Base-by-base conservation (phyloP, 306 rosid genomes). In the Myrica gale region DNA sequence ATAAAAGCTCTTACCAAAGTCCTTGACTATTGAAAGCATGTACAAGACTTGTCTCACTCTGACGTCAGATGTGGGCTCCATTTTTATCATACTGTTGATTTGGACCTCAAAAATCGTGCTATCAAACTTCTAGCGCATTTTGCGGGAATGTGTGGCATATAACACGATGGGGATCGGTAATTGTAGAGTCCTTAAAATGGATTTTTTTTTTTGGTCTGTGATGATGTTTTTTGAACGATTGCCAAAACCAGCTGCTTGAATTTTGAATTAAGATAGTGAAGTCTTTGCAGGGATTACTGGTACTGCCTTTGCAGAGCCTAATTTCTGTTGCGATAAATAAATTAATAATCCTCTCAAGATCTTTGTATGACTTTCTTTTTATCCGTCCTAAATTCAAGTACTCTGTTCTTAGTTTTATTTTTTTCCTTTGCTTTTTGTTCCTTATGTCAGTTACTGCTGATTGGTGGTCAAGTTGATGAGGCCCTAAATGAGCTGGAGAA, bases 401-500 rank as follows among this genome's bases (percentile, higher is more conserved):
- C 63, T 17, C 5, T 41, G 10, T 65, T 65, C 70, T 39, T 63
- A 62, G 70, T 45, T 46, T 50, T 43, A 12, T 26, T 63, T 23
- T 39, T 2, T 70, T 60, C 4, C 0, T 13, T 21, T 12, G 73
- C 72, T 65, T 58, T 57, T n/a, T 81, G 42, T 65, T 16, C 82
- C 74, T 74, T 79, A 32, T 82, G 73, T 50, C 83, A 91, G 97
- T 76, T 92, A 78, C 79, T 89, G 87, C 84, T 90, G 79, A 86
- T 94, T 39, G 88, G 90, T 74, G 96, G 96, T 85, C 87, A 74
- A 79, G 85, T 91, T 69, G 84, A 86, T 11, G 80, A 86, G 75
- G 98, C 89, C 73, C 76, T 91, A 15, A 69, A 81, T 53, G 81
- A 47, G 68, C 84, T 92, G 41, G 87, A 90, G 78, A 62, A 84